These are phyloP conservation scores for Paracorniculantispora psalliotae DNA, from an alignment of 2,329 filamentous ascomycete genomes.

Conservation along the genomic window DNA sequence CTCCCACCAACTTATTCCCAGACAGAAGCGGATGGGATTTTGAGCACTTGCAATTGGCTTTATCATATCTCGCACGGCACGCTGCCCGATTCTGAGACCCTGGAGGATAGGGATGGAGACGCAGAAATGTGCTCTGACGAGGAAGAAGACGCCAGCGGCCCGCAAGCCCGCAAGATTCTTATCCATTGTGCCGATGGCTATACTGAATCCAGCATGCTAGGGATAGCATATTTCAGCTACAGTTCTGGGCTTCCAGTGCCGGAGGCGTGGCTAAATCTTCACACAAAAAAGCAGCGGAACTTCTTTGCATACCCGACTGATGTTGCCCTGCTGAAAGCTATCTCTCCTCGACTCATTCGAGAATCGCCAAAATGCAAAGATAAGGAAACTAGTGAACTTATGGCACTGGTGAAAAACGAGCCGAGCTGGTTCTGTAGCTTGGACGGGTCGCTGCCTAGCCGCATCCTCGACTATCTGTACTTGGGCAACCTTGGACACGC, in stretches of 20 bases:
- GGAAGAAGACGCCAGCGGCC: conserved; percentile 18
- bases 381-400: conserved; percentile 49
- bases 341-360: conserved; percentile 69
- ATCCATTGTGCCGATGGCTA: conserved; percentile 96
- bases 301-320: conserved; percentile 96
- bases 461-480: conserved; percentile 91
- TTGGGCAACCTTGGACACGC: conserved; percentile 89
- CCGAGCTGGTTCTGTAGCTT: conserved; percentile 78
- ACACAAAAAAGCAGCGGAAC: conserved; percentile 76
- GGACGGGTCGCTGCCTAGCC: conserved; percentile 86
- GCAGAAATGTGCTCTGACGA: conserved; percentile 25
- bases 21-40: conserved; percentile 73
- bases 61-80: conserved; percentile 73
- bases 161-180: conserved; percentile 61
- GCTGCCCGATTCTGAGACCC: conserved; percentile 32
- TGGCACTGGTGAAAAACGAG: conserved; percentile 49
- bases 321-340: conserved; percentile 71
- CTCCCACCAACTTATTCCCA: conserved; percentile 80
- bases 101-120: conserved; percentile 17
- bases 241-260: conserved; percentile 75
- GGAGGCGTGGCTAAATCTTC: conserved; percentile 81
- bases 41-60: conserved; percentile 87
- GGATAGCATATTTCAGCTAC: conserved; percentile 89
- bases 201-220: conserved; percentile 86
- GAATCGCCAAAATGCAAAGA: conserved; percentile 56